phyloP scores from a whole-genome alignment of 2,329 filamentous ascomycete species.

The Aspergillus fischeri region DNA sequence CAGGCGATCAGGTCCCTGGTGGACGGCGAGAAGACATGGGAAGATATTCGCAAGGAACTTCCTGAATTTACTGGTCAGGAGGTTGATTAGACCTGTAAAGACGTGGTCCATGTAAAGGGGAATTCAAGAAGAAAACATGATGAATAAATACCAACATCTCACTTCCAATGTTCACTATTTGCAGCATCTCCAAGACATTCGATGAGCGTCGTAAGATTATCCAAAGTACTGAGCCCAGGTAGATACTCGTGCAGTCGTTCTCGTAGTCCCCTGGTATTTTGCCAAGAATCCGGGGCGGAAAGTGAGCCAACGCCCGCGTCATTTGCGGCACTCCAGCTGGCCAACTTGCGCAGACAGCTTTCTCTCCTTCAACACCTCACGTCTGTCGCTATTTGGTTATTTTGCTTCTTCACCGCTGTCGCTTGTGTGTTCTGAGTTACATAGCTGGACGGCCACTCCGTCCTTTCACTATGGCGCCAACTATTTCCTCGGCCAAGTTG shows the following conservation, averaged over 20 bases:
- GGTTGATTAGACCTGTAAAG: conserved; percentile 38
- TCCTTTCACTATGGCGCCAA: conserved; percentile 34
- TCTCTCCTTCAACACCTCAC: neutral
- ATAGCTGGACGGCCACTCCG: conserved; percentile 1
- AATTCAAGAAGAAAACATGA: neutral
- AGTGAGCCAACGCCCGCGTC: conserved; percentile 2
- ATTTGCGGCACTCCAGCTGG: neutral
- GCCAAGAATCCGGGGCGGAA: conserved; percentile 28
- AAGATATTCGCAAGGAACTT: conserved; percentile 70
- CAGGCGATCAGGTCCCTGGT: conserved; percentile 64
- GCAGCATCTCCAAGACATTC: neutral
- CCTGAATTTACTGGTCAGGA: conserved; percentile 80
- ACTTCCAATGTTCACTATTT: neutral
- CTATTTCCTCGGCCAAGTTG: conserved; percentile 51
- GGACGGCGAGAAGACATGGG: conserved; percentile 61
- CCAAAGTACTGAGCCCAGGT: neutral
- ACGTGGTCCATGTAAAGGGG: neutral
- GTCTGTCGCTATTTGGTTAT: neutral
- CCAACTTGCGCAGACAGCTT: neutral
- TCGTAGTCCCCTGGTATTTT: neutral
- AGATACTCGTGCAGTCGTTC: neutral
- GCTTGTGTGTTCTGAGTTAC: neutral
- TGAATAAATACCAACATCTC: neutral
- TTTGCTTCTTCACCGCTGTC: conserved; percentile 7
- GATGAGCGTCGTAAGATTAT: neutral